phyloP scores from a whole-genome alignment of 257 asterid genomes.

The Nicotiana paniculata region DNA sequence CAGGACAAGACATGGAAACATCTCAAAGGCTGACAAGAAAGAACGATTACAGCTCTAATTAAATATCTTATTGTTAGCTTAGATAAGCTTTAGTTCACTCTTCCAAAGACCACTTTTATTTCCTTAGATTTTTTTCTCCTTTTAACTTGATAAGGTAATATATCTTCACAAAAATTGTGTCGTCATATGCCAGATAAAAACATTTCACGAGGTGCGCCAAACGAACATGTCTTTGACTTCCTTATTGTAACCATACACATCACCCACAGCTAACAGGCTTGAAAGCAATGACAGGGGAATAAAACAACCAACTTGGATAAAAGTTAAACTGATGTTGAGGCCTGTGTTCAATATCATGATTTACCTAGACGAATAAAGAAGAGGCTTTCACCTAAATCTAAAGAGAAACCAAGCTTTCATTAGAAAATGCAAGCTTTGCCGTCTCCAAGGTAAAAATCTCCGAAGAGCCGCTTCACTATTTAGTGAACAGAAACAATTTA shows the following conservation, averaged over 20 bases:
- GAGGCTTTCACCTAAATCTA: too few relatives aligned
- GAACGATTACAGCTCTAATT: not conserved
- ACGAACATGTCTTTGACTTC: not conserved
- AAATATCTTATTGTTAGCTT: not conserved
- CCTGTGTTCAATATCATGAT: too few relatives aligned
- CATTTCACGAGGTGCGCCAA: not conserved
- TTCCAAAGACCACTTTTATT: not conserved
- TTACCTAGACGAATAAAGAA: too few relatives aligned
- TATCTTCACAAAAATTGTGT: not conserved
- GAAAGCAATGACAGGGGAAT: not conserved
- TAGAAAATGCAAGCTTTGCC: too few relatives aligned
- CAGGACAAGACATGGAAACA: slow-evolving; percentile 4
- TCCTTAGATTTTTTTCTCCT: not conserved
- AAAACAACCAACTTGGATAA: too few relatives aligned
- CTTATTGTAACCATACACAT: not conserved
- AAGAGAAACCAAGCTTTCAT: too few relatives aligned
- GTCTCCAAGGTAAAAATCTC: too few relatives aligned
- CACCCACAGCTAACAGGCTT: not conserved
- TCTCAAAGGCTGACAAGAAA: not conserved
- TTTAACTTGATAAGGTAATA: not conserved
- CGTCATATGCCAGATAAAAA: not conserved
- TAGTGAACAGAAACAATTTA: too few relatives aligned
- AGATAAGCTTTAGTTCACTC: not conserved
- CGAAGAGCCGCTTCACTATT: too few relatives aligned
- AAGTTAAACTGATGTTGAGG: too few relatives aligned